Evolutionary conservation across 73 alveolate species (phyloP), one percentile per base, ranked within the genome.

Genomic region (Paramecium sonneborni): DNA sequence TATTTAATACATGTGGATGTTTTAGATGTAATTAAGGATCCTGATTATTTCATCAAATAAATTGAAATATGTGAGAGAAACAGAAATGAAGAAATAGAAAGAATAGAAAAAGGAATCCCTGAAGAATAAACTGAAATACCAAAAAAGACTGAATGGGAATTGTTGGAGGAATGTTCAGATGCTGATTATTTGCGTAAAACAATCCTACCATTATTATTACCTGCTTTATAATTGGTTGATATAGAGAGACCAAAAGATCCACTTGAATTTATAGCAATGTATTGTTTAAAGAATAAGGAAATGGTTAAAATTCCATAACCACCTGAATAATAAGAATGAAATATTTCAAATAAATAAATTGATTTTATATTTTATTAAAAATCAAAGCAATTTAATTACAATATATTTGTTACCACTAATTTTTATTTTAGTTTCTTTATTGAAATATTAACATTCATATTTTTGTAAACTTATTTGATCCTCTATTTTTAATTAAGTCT

Each of bases 1-100:
- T 97, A 94, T 95, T 93, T 98, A 35, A 96, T 97, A 14, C 96
- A 92, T 84, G 98, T 97, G 39, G 99, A 98, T 72, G 94, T 98
- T 67, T 93, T 95, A 68, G 97, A 98, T 86, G 99, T 99, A 1
- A 97, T 96, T 76, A 85, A 92, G 38, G 99, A 98, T 85, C 97
- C 97, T 58, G 98, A 98, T 90, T 98, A 98, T 92, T 98, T 97
- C 93, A 92, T 95, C 39, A 95, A 98, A 93, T 41, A 92, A 35
- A 97, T 98, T 14, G 97, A 96, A 62, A 72, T 85, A 15, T 98
- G 99, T 57, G 99, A 98, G 93, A 95, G 94, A 88, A 93, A 86
- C 35, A 91, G 97, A 68, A 95, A 88, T 86, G 98, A 98, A 87
- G 99, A 97, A 82, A 95, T 96, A 21, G 95, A 94, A 55, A 88